phyloP scores from a whole-genome alignment of 2,329 filamentous ascomycete genomes.

The Aspergillus quadricinctus region DNA sequence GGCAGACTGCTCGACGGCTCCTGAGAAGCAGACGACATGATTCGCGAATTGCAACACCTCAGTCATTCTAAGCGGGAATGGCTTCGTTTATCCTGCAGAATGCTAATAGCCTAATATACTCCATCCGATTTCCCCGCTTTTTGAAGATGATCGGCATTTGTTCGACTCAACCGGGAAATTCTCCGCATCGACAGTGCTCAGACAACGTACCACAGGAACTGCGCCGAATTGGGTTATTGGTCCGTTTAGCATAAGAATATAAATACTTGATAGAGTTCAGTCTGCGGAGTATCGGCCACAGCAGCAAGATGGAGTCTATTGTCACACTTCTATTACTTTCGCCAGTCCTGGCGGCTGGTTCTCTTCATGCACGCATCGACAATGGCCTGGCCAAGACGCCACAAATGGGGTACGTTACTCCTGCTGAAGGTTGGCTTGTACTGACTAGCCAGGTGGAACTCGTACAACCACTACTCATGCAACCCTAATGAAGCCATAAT shows the following conservation, averaged over 20 bases:
- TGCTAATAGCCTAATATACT: background rate
- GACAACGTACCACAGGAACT: background rate
- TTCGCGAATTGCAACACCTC: background rate
- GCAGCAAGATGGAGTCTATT: background rate
- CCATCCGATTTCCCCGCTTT: background rate
- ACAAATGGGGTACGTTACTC: slow-evolving; percentile 24
- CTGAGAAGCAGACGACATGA: background rate
- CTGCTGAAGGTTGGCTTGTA: background rate
- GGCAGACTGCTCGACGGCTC: background rate
- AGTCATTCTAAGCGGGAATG: background rate
- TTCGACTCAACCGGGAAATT: background rate
- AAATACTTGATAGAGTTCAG: background rate
- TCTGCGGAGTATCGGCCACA: background rate
- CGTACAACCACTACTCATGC: slow-evolving; percentile 55
- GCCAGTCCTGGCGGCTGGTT: background rate
- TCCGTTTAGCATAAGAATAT: background rate
- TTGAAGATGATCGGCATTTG: background rate
- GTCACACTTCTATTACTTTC: background rate
- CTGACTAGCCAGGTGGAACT: slow-evolving; percentile 48
- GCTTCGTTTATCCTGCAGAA: background rate
- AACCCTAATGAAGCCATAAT: slow-evolving; percentile 47
- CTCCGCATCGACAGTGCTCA: background rate
- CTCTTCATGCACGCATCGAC: slow-evolving; percentile 9
- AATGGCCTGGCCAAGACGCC: slow-evolving; percentile 25
- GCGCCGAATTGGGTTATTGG: background rate